Evolutionary conservation across 441 rosid species (phyloP).

Genomic region (Biscutella auriculata): DNA sequence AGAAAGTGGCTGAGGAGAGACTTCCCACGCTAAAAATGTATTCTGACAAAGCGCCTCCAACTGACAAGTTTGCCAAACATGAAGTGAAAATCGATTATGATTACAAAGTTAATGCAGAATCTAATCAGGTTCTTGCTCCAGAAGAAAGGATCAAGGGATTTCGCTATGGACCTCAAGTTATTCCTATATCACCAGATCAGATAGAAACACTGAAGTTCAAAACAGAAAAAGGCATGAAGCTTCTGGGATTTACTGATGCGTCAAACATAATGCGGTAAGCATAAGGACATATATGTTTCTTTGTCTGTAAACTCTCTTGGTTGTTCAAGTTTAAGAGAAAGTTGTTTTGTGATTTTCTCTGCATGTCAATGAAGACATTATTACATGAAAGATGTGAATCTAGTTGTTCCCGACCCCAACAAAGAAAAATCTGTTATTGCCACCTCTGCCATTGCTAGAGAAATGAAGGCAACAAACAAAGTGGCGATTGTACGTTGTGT

Average conservation of each 20-base stretch:
- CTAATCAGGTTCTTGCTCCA: constrained; percentile 53
- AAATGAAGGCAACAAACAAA: constrained; percentile 67
- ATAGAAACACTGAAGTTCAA: constrained; percentile 71
- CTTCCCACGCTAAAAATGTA: constrained; percentile 73
- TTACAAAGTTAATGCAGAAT: constrained; percentile 45
- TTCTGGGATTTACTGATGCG: constrained; percentile 73
- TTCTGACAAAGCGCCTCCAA: constrained; percentile 80
- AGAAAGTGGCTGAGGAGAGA: constrained; percentile 84
- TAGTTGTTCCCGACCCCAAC: constrained; percentile 74
- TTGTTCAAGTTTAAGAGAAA: background rate
- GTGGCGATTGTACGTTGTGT: constrained; percentile 88
- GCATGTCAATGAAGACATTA: constrained; percentile 48
- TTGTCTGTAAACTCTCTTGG: background rate
- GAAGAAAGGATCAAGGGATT: constrained; percentile 90
- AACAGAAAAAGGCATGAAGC: constrained; percentile 81
- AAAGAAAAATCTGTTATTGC: constrained; percentile 51
- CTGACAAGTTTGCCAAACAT: constrained; percentile 69
- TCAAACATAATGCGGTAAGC: constrained; percentile 59
- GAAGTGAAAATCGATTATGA: constrained; percentile 82
- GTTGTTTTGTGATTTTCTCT: constrained; percentile 11
- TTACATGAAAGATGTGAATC: constrained; percentile 82
- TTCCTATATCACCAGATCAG: constrained; percentile 68
- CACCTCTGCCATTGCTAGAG: constrained; percentile 85
- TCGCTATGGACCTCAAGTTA: constrained; percentile 88
- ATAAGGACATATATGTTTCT: background rate